These are phyloP conservation scores for Hygrocybe punicea DNA, from an alignment of 768 basidiomycete genomes.

Conservation along the genomic window DNA sequence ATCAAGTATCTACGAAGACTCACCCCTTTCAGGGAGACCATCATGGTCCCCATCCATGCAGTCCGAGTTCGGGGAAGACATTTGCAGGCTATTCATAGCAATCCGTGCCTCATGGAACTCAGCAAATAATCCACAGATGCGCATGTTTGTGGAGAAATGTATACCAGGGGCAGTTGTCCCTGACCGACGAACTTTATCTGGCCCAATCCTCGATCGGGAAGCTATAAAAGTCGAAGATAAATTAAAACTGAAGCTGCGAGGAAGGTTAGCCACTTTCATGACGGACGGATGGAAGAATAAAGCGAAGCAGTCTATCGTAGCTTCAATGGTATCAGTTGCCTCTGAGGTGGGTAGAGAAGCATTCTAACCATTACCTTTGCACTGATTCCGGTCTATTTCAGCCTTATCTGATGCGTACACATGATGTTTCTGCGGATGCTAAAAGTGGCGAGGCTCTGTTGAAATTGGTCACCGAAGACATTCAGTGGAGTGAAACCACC, in stretches of 20 bases:
- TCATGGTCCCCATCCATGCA: conserved; percentile 8
- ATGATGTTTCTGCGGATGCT: conserved; percentile 21
- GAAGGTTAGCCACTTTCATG: conserved; percentile 24
- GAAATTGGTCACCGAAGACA: conserved; percentile 20
- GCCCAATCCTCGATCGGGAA: conserved; percentile 16
- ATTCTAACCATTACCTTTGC: not conserved
- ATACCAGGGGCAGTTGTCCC: conserved; percentile 26
- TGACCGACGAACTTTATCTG: conserved; percentile 21
- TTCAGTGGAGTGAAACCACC: conserved; percentile 19
- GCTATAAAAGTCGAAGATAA: conserved; percentile 7
- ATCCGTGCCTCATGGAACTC: conserved; percentile 19
- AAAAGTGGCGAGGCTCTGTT: conserved; percentile 27
- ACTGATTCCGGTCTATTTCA: not conserved
- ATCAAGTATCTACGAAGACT: conserved; percentile 4
- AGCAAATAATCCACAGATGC: conserved; percentile 31
- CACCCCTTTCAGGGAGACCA: not conserved
- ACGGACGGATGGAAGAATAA: conserved; percentile 33
- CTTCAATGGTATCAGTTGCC: conserved; percentile 26
- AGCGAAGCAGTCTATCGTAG: conserved; percentile 21
- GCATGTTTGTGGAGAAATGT: conserved; percentile 29
- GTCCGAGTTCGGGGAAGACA: conserved; percentile 1
- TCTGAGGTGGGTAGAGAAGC: conserved; percentile 17
- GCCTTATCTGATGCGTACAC: conserved; percentile 16
- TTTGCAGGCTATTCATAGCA: conserved; percentile 17
- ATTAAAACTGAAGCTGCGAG: conserved; percentile 8